Evolutionary conservation across 768 basidiomycete genomes (phyloP).

Genomic region (Gyrodon lividus): DNA sequence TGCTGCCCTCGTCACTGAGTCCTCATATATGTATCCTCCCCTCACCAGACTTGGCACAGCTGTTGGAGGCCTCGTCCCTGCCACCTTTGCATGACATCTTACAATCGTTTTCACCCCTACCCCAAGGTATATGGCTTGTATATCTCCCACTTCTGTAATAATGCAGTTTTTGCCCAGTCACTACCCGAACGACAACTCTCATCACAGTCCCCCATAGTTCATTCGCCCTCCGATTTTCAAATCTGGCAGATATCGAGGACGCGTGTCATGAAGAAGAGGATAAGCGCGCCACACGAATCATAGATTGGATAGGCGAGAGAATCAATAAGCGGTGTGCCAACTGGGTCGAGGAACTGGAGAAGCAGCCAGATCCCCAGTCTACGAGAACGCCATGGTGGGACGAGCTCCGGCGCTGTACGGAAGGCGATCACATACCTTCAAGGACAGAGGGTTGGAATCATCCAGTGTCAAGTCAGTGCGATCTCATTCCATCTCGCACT

Average conservation of each 20-base stretch:
- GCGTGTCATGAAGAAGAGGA: constrained; percentile 80
- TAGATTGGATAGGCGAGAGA: constrained; percentile 84
- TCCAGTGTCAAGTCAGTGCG: constrained; percentile 68
- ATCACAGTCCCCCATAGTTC: constrained; percentile 67
- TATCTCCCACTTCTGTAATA: constrained; percentile 1
- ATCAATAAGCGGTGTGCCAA: constrained; percentile 58
- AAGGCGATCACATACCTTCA: constrained; percentile 74
- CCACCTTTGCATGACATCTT: constrained; percentile 73
- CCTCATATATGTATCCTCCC: constrained; percentile 77
- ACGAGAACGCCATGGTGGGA: constrained; percentile 83
- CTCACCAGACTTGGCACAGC: constrained; percentile 65
- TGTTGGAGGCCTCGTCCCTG: constrained; percentile 56
- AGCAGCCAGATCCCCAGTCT: constrained; percentile 37
- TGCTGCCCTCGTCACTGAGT: constrained; percentile 71
- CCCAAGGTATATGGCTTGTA: constrained; percentile 56
- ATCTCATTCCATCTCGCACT: constrained; percentile 10
- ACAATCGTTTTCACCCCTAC: constrained; percentile 82
- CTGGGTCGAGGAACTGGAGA: constrained; percentile 72
- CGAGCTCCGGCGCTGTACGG: constrained; percentile 71
- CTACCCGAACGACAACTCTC: constrained; percentile 73
- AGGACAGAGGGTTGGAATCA: constrained; percentile 84
- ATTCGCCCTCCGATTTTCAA: constrained; percentile 78
- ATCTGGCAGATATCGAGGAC: constrained; percentile 66
- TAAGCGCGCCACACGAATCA: constrained; percentile 70
- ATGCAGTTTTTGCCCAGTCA: constrained; percentile 48